Base-by-base conservation (phyloP, 2,329 filamentous ascomycete species). In the Botrytis elliptica region DNA sequence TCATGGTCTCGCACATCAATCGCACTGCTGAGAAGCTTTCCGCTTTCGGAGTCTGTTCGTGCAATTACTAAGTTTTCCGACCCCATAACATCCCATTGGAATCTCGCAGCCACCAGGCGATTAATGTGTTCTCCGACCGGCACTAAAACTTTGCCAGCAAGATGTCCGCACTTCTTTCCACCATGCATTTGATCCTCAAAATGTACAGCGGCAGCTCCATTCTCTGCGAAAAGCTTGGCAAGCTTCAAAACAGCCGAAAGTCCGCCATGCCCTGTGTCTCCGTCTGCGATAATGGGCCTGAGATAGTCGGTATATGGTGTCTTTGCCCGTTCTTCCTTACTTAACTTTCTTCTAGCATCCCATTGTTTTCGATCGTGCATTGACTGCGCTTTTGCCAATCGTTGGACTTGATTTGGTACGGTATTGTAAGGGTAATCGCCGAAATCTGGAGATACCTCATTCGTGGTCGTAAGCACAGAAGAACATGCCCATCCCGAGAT, bases 361-460 rank as follows among this genome's bases (percentile, higher is more conserved):
- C 93, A 98, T 80, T 98, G 93, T 83, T 97, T 97, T 78, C 96
- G 91, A 83, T 99, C 96, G 82, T 99, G 96, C 86, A 98, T 91
- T 77, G 94, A 94, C 83, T 99, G 96, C 6, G 96, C 96, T 85
- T 98, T 98, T 85, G 97, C 94, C 70, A 99, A 85, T 76, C 96
- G 90, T 85, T 99, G 94, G 6, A 99, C 96, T 83, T 98, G 96
- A 84, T 98, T 98, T 14, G 96, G 96, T 7, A 99, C 96, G 0
- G 96, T 99, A 82, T 98, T 98, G 85, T 99, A 99, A 0, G 96
- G 96, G 82, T 99, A 99, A 84, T 99, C 96, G 80, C 96, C 96
- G 84, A 98, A 97, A 82, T 99, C 96, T 62, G 96, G 93, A 0
- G 94, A 98, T 42, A 99, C 96, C 83, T 99, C 96, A 84, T 99